Base-by-base conservation (phyloP, 495 filamentous ascomycete genomes). In the Clohesyomyces aquaticus region DNA sequence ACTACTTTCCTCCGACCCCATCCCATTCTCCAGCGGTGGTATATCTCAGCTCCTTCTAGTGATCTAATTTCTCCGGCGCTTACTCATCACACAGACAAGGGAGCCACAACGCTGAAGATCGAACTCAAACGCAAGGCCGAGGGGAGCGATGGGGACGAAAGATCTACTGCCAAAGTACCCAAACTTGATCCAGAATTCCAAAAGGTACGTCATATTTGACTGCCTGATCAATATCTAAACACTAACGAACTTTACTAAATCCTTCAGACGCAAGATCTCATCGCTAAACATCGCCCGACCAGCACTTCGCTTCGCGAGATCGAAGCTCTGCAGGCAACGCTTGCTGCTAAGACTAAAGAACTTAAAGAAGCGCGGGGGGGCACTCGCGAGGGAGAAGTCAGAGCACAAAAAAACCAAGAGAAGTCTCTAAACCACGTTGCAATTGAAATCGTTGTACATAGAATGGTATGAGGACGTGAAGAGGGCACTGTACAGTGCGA, bases 141-240 rank as follows among this genome's bases (percentile, higher is more conserved):
- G 19, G 4, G 6, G 4, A 47, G 19, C 43, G 43, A 47, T 4
- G 6, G 19, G 43, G 21, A 4, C 16, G 4, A 4, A 4, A 23
- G 21, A 47, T n/a, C n/a, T n/a, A n/a, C n/a, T n/a, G 43, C 14
- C n/a, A 47, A 18, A 18, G 8, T 8, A 47, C n/a, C 18, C 6
- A 47, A 47, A 47, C 43, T 47, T 54, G 16, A 54, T 14, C 50
- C 26, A 54, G 10, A 26, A 9, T 4, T 32, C 50, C 23, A 54
- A 38, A 14, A 6, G 32, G 32, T 38, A 38, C 32, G 32, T 38
- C 6, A 38, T 6, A 38, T 14, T 14, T 14, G 6, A 38, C 6
- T 6, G 32, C 14, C 32, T 6, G 6, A 6, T 38, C 32, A 38
- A 38, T 38, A 6, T 38, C 6, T 38, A n/a, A n/a, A n/a, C n/a